Percentiles rank a stretch among this genome's conserved stretches.
phyloP scores from a whole-genome alignment of 495 filamentous ascomycete genomes.

The Cenococcum geophilum region DNA sequence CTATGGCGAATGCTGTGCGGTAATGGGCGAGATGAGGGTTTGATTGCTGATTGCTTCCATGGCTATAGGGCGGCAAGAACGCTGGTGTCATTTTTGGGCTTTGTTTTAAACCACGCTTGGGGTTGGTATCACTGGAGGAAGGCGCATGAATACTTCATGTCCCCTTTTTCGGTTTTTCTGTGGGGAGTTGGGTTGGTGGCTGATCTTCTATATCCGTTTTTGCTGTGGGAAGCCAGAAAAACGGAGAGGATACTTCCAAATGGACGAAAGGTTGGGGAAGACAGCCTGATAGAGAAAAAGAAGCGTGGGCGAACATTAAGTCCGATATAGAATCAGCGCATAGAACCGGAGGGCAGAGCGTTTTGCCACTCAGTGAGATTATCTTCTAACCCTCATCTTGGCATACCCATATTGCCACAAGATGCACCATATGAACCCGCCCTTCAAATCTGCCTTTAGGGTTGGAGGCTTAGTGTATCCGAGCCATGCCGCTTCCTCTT shows the following conservation, averaged over 20 bases:
- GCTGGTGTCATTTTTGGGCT: constrained; percentile 38
- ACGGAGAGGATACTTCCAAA: constrained; percentile 35
- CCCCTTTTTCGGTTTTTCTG: constrained; percentile 37
- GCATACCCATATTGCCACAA: no score
- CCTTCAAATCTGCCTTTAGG: no score
- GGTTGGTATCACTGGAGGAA: constrained; percentile 43
- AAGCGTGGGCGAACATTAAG: background rate
- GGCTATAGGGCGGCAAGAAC: constrained; percentile 22
- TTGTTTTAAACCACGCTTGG: constrained; percentile 33
- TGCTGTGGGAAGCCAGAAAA: constrained; percentile 33
- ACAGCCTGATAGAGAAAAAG: background rate
- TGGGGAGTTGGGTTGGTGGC: constrained; percentile 34
- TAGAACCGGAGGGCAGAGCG: no score
- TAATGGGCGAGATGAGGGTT: background rate
- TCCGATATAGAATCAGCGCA: no score
- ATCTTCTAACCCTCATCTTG: no score
- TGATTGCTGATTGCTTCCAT: background rate
- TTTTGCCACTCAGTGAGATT: no score
- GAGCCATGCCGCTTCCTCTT: no score
- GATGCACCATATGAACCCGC: no score
- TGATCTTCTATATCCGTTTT: constrained; percentile 40
- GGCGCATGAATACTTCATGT: constrained; percentile 39
- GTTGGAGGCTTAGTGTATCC: no score
- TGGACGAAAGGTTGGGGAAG: constrained; percentile 26
- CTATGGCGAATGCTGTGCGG: background rate